Percentiles rank a stretch among this genome's conserved stretches.
Evolutionary conservation across 805 yeast genomes (phyloP).

Genomic region (Pichia eremophila): DNA sequence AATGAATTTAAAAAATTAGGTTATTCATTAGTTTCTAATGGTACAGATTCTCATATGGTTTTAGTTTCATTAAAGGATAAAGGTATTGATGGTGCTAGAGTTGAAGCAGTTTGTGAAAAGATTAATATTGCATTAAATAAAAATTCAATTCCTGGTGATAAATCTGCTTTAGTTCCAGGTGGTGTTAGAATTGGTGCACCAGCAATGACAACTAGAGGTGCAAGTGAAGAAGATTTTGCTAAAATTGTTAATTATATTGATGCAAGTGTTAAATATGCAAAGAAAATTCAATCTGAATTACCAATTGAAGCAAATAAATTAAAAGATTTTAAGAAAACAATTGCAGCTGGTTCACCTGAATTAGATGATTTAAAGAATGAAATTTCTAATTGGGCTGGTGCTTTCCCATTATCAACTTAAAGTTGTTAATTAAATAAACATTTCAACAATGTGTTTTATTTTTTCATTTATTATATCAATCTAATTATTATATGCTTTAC

Average conservation of each 20-base stretch:
- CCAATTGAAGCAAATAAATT: constrained; percentile 92
- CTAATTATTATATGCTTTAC: too few species aligned
- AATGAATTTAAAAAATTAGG: constrained; percentile 59
- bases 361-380: constrained; percentile 62
- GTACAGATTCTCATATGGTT: constrained; percentile 97
- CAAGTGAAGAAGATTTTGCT: constrained; percentile 77
- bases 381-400: constrained; percentile 86
- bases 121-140: constrained; percentile 94
- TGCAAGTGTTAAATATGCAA: constrained; percentile 67
- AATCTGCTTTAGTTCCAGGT: constrained; percentile 91
- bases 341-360: constrained; percentile 63
- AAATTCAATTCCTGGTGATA: constrained; percentile 97
- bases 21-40: constrained; percentile 80
- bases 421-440: too few species aligned
- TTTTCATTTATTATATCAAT: too few species aligned
- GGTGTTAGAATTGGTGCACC: constrained; percentile 98
- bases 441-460: too few species aligned
- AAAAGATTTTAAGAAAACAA: constrained; percentile 87
- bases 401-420: constrained; percentile 61
- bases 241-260: constrained; percentile 75
- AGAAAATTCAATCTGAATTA: constrained; percentile 62
- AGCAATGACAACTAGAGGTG: constrained; percentile 97
- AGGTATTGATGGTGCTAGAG: constrained; percentile 93
- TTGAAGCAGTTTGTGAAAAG: constrained; percentile 89
- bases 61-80: constrained; percentile 81